Evolutionary conservation across 768 basidiomycete species (phyloP).

Genomic region (Grammothele lineata): DNA sequence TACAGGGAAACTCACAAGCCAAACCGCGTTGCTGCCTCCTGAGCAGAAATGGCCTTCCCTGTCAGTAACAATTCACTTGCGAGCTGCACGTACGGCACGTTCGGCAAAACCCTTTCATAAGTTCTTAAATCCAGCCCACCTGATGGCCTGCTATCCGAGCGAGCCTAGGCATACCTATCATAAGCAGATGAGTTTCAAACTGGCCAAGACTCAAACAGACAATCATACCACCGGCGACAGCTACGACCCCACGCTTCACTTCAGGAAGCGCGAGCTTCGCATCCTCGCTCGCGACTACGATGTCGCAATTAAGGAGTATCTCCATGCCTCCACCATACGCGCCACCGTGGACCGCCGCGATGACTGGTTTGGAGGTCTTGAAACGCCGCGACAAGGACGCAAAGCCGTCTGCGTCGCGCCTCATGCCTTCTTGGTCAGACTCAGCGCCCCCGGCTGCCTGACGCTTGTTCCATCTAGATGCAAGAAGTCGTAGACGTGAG

Average conservation of each 20-base stretch:
- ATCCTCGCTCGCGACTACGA: slow-evolving; percentile 64
- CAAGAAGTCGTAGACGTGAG: neutral
- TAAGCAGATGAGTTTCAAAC: neutral
- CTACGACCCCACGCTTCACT: slow-evolving; percentile 73
- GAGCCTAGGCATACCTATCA: slow-evolving; percentile 60
- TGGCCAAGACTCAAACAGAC: slow-evolving; percentile 9
- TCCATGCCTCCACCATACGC: slow-evolving; percentile 34
- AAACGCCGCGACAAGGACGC: slow-evolving; percentile 68
- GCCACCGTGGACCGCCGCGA: slow-evolving; percentile 78
- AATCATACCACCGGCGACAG: slow-evolving; percentile 67
- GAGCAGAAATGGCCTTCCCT: slow-evolving; percentile 63
- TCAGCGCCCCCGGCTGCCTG: slow-evolving; percentile 38
- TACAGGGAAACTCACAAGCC: slow-evolving; percentile 52
- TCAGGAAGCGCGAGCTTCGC: slow-evolving; percentile 75
- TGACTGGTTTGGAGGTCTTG: slow-evolving; percentile 62
- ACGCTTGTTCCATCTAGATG: slow-evolving; percentile 56
- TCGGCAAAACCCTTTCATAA: no score
- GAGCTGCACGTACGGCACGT: no score
- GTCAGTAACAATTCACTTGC: slow-evolving; percentile 75
- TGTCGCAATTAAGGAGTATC: slow-evolving; percentile 65
- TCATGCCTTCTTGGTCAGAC: slow-evolving; percentile 41
- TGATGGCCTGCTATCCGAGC: slow-evolving; percentile 68
- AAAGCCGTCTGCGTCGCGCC: slow-evolving; percentile 53
- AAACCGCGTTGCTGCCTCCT: slow-evolving; percentile 64
- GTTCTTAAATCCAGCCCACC: no score